Evolutionary conservation across 805 yeast species (phyloP).

Genomic region (Starmerella vaccinii): DNA sequence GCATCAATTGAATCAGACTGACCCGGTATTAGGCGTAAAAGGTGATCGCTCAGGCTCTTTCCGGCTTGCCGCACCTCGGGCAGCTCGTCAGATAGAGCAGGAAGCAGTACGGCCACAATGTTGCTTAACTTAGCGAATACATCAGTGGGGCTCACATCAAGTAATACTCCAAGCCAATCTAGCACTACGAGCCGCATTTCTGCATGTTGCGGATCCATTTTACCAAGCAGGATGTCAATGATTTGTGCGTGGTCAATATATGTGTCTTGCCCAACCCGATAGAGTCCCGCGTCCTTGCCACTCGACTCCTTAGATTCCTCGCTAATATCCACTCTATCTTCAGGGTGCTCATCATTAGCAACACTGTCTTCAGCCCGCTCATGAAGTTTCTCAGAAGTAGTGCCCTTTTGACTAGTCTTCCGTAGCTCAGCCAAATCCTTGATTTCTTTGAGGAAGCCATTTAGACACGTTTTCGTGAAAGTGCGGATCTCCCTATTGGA

Average conservation of each 20-base stretch:
- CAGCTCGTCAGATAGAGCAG: constrained; percentile 47
- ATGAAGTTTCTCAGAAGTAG: too few relatives aligned
- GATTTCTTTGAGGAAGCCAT: constrained; percentile 68
- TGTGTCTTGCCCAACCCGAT: constrained; percentile 72
- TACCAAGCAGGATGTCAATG: constrained; percentile 70
- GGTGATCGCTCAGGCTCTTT: constrained; percentile 43
- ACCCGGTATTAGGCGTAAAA: constrained; percentile 44
- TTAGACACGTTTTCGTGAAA: constrained; percentile 69
- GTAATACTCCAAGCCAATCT: constrained; percentile 68
- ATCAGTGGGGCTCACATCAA: constrained; percentile 65
- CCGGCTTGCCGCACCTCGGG: constrained; percentile 46
- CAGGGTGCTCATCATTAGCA: not conserved
- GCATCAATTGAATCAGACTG: constrained; percentile 36
- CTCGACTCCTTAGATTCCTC: not conserved
- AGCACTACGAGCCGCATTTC: constrained; percentile 72
- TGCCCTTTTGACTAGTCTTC: constrained; percentile 28
- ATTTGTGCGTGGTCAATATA: constrained; percentile 69
- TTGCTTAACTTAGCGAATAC: constrained; percentile 67
- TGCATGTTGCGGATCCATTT: constrained; percentile 60
- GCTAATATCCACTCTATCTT: not conserved
- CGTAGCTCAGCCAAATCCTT: constrained; percentile 61
- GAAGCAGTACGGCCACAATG: constrained; percentile 56
- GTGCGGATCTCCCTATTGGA: constrained; percentile 78
- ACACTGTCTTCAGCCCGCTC: not conserved
- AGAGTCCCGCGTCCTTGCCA: constrained; percentile 26